Conservation (phyloP, 2,329 filamentous ascomycete species). For the Lecanicillium sp. region DNA sequence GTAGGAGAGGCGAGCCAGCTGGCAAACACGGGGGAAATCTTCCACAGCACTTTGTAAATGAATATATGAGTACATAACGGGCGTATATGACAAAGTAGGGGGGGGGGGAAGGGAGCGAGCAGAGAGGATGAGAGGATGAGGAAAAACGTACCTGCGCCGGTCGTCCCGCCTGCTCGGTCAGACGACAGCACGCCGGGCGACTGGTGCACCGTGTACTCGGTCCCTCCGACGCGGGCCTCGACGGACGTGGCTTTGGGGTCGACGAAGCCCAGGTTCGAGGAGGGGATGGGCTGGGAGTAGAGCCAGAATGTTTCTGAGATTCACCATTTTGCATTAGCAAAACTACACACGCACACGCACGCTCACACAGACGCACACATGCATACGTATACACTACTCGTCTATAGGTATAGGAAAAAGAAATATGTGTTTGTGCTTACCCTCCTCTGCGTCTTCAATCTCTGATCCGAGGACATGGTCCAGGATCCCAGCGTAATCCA, state of each 20-base stretch:
- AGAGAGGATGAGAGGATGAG: constrained; percentile 7
- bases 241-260: constrained; percentile 62
- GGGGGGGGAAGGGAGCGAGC: constrained; percentile 1
- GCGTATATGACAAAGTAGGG: neutral
- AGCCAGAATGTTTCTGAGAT: constrained; percentile 87
- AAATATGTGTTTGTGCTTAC: constrained; percentile 20
- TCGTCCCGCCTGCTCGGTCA: constrained; percentile 56
- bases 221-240: constrained; percentile 60
- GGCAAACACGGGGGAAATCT: constrained; percentile 77
- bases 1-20: constrained; percentile 63
- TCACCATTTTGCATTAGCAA: too few relatives aligned
- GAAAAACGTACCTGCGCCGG: constrained; percentile 40
- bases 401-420: too few relatives aligned
- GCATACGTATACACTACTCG: too few relatives aligned
- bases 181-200: constrained; percentile 78
- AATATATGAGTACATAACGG: constrained; percentile 11
- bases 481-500: constrained; percentile 17
- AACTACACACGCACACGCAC: too few relatives aligned
- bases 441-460: constrained; percentile 45
- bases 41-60: constrained; percentile 67
- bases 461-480: constrained; percentile 34
- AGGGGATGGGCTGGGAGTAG: constrained; percentile 70
- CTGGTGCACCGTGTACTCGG: constrained; percentile 72
- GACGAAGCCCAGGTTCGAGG: constrained; percentile 78
- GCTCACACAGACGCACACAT: too few relatives aligned